Percentiles rank a stretch among this genome's conserved stretches.
Evolutionary conservation across 2,329 filamentous ascomycete genomes (phyloP).

Genomic region (Phialophora tarda): DNA sequence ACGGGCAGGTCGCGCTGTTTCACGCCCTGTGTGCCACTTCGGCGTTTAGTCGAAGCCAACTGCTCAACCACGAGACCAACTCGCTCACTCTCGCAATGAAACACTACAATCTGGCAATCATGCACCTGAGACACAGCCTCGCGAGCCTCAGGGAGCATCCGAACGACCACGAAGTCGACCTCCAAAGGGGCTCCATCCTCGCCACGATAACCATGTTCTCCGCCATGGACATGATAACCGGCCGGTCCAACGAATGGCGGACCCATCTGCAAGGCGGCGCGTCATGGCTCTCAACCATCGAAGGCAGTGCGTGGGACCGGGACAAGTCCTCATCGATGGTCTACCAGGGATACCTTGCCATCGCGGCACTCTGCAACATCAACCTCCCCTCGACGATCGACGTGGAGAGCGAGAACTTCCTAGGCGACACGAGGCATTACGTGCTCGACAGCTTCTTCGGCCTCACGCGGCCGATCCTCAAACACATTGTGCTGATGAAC

Average conservation of each 20-base stretch:
- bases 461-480: slow-evolving; percentile 41
- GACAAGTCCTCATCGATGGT: slow-evolving; percentile 36
- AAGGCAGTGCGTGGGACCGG: slow-evolving; percentile 26
- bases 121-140: slow-evolving; percentile 43
- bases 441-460: slow-evolving; percentile 43
- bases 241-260: slow-evolving; percentile 39
- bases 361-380: slow-evolving; percentile 43
- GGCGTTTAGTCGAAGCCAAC: slow-evolving; percentile 42
- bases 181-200: slow-evolving; percentile 33
- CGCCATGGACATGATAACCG: slow-evolving; percentile 37
- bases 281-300: slow-evolving; percentile 34
- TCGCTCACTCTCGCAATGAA: slow-evolving; percentile 42
- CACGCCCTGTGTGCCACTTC: slow-evolving; percentile 44
- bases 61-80: slow-evolving; percentile 37
- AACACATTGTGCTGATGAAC: slow-evolving; percentile 41
- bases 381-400: slow-evolving; percentile 39
- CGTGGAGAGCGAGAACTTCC: slow-evolving; percentile 37
- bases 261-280: slow-evolving; percentile 40
- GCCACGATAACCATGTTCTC: slow-evolving; percentile 37
- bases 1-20: slow-evolving; percentile 43
- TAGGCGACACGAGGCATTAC: slow-evolving; percentile 34
- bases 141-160: slow-evolving; percentile 44
- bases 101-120: slow-evolving; percentile 43
- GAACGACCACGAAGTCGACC: slow-evolving; percentile 16
- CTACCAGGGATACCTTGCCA: slow-evolving; percentile 42